Evolutionary conservation across 2,329 filamentous ascomycete species (phyloP).

Genomic region (Dendryphion nanum): DNA sequence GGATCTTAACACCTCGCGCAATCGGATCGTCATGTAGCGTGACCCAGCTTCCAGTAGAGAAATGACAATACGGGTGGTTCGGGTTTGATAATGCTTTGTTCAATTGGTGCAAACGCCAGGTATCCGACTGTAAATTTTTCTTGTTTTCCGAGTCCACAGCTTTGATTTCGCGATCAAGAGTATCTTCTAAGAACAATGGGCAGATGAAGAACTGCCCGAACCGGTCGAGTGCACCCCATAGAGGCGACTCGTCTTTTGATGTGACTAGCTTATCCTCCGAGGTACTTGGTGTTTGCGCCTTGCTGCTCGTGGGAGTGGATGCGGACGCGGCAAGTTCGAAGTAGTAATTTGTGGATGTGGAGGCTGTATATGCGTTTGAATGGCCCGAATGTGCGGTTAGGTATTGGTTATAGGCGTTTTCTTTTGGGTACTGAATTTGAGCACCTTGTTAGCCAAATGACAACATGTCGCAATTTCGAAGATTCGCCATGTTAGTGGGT

Average conservation of each 20-base stretch:
- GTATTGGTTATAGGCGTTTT: slow-evolving; percentile 95
- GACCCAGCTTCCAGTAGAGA: slow-evolving; percentile 85
- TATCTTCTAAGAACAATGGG: slow-evolving; percentile 80
- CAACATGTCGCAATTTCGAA: no score
- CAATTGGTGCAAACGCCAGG: slow-evolving; percentile 83
- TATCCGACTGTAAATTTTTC: slow-evolving; percentile 91
- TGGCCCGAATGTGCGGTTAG: slow-evolving; percentile 84
- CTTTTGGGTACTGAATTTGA: slow-evolving; percentile 69
- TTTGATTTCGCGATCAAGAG: slow-evolving; percentile 79
- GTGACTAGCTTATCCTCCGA: slow-evolving; percentile 36
- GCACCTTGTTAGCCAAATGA: no score
- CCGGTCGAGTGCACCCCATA: slow-evolving; percentile 81
- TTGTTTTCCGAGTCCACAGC: slow-evolving; percentile 97
- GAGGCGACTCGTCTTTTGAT: slow-evolving; percentile 52
- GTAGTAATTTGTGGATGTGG: slow-evolving; percentile 95
- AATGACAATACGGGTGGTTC: slow-evolving; percentile 84
- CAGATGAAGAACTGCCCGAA: slow-evolving; percentile 94
- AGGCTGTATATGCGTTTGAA: slow-evolving; percentile 92
- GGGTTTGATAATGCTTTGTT: slow-evolving; percentile 87
- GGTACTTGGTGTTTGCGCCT: slow-evolving; percentile 33
- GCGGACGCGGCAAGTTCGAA: slow-evolving; percentile 89
- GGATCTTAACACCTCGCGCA: slow-evolving; percentile 75
- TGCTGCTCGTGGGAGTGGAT: slow-evolving; percentile 53
- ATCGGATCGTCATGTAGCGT: slow-evolving; percentile 82
- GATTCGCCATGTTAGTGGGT: no score